These are phyloP conservation scores for Alternaria brassicae DNA, from an alignment of 2,329 filamentous ascomycete genomes.

Conservation along the genomic window DNA sequence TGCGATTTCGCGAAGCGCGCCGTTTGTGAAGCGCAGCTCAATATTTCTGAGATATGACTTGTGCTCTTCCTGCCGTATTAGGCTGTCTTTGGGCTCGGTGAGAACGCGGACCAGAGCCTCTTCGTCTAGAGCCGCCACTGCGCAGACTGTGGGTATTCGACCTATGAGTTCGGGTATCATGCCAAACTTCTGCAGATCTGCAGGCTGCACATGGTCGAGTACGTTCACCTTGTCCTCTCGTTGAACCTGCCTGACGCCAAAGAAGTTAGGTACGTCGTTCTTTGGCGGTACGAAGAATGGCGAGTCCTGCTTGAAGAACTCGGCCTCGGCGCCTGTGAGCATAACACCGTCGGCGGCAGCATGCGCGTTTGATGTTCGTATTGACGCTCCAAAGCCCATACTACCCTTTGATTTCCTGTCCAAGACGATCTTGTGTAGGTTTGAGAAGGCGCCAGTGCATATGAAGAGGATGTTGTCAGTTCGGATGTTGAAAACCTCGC, in stretches of 20 bases:
- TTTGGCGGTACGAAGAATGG: conserved; percentile 59
- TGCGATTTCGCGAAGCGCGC: conserved; percentile 82
- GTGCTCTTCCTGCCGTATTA: conserved; percentile 86
- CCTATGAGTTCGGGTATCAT: conserved; percentile 96
- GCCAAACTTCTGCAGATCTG: conserved; percentile 82
- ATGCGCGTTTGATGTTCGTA: conserved; percentile 65
- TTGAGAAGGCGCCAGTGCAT: conserved; percentile 93
- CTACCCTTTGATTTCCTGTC: conserved; percentile 85
- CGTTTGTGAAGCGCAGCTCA: conserved; percentile 81
- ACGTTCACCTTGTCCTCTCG: conserved; percentile 56
- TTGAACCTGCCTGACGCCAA: conserved; percentile 25
- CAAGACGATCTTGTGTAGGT: conserved; percentile 84
- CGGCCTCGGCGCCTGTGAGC: conserved; percentile 62
- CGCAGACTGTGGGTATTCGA: conserved; percentile 89
- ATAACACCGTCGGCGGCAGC: conserved; percentile 65
- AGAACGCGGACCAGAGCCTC: conserved; percentile 80
- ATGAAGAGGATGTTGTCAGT: conserved; percentile 98
- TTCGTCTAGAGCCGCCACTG: conserved; percentile 76
- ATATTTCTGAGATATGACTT: conserved; percentile 82
- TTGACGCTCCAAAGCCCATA: conserved; percentile 88
- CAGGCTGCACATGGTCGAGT: conserved; percentile 75
- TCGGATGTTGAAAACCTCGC: conserved; percentile 74
- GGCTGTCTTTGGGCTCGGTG: conserved; percentile 87
- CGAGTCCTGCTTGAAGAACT: conserved; percentile 64
- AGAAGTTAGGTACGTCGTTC: conserved; percentile 35